Evolutionary conservation across 2,329 filamentous ascomycete species (phyloP).

Genomic region (Pleomassaria siparia): DNA sequence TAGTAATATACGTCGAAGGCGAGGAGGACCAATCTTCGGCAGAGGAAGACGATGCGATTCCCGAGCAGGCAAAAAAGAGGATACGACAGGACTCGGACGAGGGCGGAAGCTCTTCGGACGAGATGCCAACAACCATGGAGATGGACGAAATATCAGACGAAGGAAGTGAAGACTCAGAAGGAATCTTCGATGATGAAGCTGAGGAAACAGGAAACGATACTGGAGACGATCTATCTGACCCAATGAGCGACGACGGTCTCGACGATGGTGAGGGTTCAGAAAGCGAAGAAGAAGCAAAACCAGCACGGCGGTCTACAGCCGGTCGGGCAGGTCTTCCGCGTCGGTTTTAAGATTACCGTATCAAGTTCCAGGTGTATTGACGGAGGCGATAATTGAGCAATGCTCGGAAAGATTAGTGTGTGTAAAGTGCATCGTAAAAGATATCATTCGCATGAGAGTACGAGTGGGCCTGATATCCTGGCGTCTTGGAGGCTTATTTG

Average conservation of each 20-base stretch:
- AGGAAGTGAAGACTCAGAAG: constrained; percentile 60
- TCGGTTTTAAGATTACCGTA: constrained; percentile 20
- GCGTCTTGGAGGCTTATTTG: constrained; percentile 9
- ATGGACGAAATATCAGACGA: constrained; percentile 49
- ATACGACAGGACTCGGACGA: constrained; percentile 24
- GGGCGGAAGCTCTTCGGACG: constrained; percentile 55
- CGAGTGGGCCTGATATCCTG: constrained; percentile 31
- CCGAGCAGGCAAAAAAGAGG: constrained; percentile 23
- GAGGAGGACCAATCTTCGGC: constrained; percentile 61
- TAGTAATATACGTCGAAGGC: constrained; percentile 84
- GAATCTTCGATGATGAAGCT: constrained; percentile 54
- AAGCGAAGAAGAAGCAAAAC: constrained; percentile 46
- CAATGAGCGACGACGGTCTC: constrained; percentile 49
- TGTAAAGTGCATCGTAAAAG: constrained; percentile 12
- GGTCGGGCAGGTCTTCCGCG: constrained; percentile 33
- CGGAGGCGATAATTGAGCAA: neutral
- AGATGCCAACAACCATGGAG: constrained; percentile 56
- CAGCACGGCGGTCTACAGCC: constrained; percentile 36
- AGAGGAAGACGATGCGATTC: constrained; percentile 42
- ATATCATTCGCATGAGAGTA: constrained; percentile 33
- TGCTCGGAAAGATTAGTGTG: neutral
- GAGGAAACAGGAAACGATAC: constrained; percentile 51
- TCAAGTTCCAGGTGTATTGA: constrained; percentile 1
- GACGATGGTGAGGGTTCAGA: constrained; percentile 47
- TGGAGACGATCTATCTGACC: constrained; percentile 50